Base-by-base conservation (phyloP, 192 early-diverging fungal species). In the Coemansia umbellata region DNA sequence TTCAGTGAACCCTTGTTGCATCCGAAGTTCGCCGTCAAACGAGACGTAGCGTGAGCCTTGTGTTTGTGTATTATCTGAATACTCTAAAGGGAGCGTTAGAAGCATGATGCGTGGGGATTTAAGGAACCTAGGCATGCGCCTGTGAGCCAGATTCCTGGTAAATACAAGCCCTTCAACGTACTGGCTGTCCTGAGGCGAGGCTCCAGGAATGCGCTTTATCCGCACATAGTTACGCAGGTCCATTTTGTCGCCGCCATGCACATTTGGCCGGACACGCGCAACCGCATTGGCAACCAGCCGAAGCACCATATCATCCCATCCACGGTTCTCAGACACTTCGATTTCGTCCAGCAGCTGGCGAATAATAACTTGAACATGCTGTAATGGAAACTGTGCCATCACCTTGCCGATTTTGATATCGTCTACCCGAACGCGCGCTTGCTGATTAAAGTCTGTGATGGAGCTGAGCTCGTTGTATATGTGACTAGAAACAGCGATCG, bases 141-240 rank as follows among this genome's bases (percentile, higher is more conserved):
- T 92, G 71, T 99, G 94, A 0, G 90, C 89, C 18, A 94, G 78
- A 56, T 87, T 88, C 63, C 94, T 97, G n/a, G 89, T 83, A 48
- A 87, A 95, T n/a, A 96, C 94, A 14, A 94, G 82, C 10, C 94
- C 96, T 22, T 83, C 78, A 31, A 99, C 82, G 68, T 90, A 97
- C 37, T 88, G 80, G 35, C 85, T 87, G 62, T 94, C 91, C 21
- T 55, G 36, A 0, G 92, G 88, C 21, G 58, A 21, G 8, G 91
- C 93, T 8, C 94, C 96, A 0, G 96, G 88, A 17, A 99, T 90
- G 55, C 89, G 90, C 63, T 98, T 98, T 62, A 97, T 89, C 51
- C 94, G 95, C 37, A 98, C 88, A 41, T 93, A 93, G 26, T 91
- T 84, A 9, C 88, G 79, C 35, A 94, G 83, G 58, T 97, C 94